Percentiles rank a stretch among this genome's conserved stretches.
phyloP scores from a whole-genome alignment of 306 rosid genomes.

The Cicer bijugum region DNA sequence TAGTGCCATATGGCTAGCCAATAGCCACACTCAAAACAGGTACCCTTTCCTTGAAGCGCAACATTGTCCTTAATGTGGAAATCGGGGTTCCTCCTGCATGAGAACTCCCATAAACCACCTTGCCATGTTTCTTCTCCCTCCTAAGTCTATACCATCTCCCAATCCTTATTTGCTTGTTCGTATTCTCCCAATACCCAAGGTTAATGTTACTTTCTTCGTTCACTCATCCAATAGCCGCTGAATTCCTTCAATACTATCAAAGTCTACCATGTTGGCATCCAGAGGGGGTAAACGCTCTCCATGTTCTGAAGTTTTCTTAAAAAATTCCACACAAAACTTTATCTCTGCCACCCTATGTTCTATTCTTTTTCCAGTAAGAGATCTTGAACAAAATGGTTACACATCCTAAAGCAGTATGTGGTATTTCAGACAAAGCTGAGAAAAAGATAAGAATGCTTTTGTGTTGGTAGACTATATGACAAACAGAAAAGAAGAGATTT shows the following conservation, averaged over 20 bases:
- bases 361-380: constrained; percentile 11
- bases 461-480: background rate
- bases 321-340: background rate
- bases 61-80: background rate
- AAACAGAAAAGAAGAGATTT: constrained; percentile 1
- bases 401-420: background rate
- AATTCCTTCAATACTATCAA: constrained; percentile 9
- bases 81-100: constrained; percentile 26
- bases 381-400: background rate
- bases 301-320: constrained; percentile 1
- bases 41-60: constrained; percentile 5
- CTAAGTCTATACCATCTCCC: constrained; percentile 3
- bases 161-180: constrained; percentile 1
- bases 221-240: background rate
- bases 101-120: constrained; percentile 8
- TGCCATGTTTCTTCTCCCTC: constrained; percentile 6
- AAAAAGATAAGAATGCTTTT: background rate
- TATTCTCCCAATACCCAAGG: background rate
- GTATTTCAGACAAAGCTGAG: background rate
- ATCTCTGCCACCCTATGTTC: background rate
- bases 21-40: background rate
- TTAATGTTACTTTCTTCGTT: constrained; percentile 12
- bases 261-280: background rate
- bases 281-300: background rate
- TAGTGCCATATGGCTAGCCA: background rate